A percentile compares a stretch with the other conserved stretches of the same genome.
Conservation (phyloP, 768 basidiomycete genomes). For the Boletus subcaerulescens region DNA sequence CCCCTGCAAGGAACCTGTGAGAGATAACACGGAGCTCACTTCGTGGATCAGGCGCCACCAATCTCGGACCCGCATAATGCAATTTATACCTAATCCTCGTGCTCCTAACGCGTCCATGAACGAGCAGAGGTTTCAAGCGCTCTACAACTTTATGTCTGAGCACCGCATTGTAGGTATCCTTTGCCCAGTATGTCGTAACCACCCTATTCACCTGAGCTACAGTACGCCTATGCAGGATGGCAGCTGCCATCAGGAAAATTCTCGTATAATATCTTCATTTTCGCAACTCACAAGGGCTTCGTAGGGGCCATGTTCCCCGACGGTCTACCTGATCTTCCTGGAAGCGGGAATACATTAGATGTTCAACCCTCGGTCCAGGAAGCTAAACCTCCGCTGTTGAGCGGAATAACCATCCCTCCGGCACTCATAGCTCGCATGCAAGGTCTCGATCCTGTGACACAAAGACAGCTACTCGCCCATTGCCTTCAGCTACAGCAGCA, state of each 20-base stretch:
- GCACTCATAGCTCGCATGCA: conserved; percentile 19
- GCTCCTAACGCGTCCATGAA: conserved; percentile 39
- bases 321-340: conserved; percentile 46
- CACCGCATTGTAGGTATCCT: conserved; percentile 45
- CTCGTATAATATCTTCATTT: conserved; percentile 48
- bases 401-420: conserved; percentile 6
- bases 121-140: conserved; percentile 39
- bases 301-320: conserved; percentile 51
- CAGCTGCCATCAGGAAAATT: conserved; percentile 38
- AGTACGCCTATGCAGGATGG: conserved; percentile 58
- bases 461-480: conserved; percentile 18
- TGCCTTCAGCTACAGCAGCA: conserved; percentile 13
- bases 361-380: conserved; percentile 1
- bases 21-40: conserved; percentile 39
- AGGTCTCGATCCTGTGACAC: conserved; percentile 23
- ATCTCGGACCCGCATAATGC: conserved; percentile 36
- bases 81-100: conserved; percentile 35
- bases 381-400: background rate
- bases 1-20: conserved; percentile 40
- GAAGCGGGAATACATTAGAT: conserved; percentile 18
- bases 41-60: conserved; percentile 47
- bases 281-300: conserved; percentile 37
- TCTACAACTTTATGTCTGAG: conserved; percentile 41
- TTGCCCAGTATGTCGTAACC: background rate
- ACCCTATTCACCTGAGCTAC: conserved; percentile 1